These are phyloP conservation scores for Neurospora terricola DNA, from an alignment of 495 filamentous ascomycete genomes.

Conservation along the genomic window DNA sequence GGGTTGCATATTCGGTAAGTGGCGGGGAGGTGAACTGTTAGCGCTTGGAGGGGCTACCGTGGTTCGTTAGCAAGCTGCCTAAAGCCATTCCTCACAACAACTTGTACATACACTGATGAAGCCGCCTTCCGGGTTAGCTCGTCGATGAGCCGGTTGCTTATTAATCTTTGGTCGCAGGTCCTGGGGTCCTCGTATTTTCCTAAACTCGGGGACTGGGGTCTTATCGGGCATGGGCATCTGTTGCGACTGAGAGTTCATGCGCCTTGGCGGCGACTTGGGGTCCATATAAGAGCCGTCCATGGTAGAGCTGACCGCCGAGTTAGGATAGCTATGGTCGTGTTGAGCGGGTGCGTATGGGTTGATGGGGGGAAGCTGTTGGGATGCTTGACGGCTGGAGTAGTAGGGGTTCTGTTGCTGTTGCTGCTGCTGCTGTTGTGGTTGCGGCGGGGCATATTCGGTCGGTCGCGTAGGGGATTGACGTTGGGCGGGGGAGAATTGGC, in stretches of 20 bases:
- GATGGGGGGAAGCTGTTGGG: conserved; percentile 59
- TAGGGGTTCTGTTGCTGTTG: conserved; percentile 30
- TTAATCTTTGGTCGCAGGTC: conserved; percentile 80
- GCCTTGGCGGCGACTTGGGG: conserved; percentile 55
- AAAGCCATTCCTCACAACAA: not conserved
- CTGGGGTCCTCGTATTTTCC: conserved; percentile 56
- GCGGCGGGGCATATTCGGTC: conserved; percentile 31
- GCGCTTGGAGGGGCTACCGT: conserved; percentile 79
- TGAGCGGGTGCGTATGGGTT: conserved; percentile 53
- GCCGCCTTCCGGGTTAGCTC: conserved; percentile 93
- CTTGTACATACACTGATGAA: conserved; percentile 81
- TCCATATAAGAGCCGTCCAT: conserved; percentile 68
- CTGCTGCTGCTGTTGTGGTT: not conserved
- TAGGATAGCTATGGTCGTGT: conserved; percentile 45
- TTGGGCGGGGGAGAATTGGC: conserved; percentile 33
- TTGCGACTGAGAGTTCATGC: conserved; percentile 35
- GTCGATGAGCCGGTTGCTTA: conserved; percentile 75
- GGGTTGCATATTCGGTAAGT: conserved; percentile 99
- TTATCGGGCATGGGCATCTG: conserved; percentile 41
- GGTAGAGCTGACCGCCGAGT: conserved; percentile 50
- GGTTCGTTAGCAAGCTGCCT: conserved; percentile 1
- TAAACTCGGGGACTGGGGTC: conserved; percentile 80
- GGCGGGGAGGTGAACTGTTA: conserved; percentile 85
- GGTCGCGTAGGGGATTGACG: conserved; percentile 42
- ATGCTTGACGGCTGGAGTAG: conserved; percentile 34